Conservation (phyloP, 2,329 filamentous ascomycete species). For the Alternaria hordeiaustralica region DNA sequence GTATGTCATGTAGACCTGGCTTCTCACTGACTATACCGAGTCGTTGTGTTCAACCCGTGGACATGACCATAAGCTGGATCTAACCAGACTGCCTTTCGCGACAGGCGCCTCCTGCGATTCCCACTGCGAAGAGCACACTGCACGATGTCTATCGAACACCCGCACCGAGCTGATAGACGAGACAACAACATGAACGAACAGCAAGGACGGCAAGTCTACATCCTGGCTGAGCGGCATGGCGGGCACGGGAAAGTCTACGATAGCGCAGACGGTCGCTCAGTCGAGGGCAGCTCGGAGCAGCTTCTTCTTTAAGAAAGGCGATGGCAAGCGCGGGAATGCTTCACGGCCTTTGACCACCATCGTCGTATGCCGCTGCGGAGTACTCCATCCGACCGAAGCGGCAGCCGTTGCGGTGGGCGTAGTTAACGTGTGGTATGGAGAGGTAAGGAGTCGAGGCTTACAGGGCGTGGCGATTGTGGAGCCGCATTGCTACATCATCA, state of each 20-base stretch:
- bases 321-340: slow-evolving; percentile 17
- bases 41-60: background rate
- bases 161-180: slow-evolving; percentile 30
- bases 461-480: background rate
- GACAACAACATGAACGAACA: slow-evolving; percentile 28
- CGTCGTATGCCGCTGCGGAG: background rate
- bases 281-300: slow-evolving; percentile 12
- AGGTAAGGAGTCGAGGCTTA: background rate
- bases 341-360: slow-evolving; percentile 18
- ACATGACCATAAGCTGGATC: background rate
- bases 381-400: background rate
- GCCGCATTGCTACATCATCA: background rate
- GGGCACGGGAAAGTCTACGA: slow-evolving; percentile 8
- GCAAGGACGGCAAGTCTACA: slow-evolving; percentile 22
- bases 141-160: slow-evolving; percentile 32
- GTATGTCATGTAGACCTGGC: background rate
- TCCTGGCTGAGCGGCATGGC: slow-evolving; percentile 41
- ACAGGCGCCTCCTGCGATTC: background rate
- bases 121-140: slow-evolving; percentile 15
- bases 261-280: slow-evolving; percentile 30
- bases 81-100: background rate
- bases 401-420: background rate
- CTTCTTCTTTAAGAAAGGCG: slow-evolving; percentile 22
- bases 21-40: background rate
- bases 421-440: background rate